A percentile compares a stretch with the other conserved stretches of the same genome.
Evolutionary conservation across 129 eudicot species (phyloP).

Genomic region (Gnaphalium uliginosum): DNA sequence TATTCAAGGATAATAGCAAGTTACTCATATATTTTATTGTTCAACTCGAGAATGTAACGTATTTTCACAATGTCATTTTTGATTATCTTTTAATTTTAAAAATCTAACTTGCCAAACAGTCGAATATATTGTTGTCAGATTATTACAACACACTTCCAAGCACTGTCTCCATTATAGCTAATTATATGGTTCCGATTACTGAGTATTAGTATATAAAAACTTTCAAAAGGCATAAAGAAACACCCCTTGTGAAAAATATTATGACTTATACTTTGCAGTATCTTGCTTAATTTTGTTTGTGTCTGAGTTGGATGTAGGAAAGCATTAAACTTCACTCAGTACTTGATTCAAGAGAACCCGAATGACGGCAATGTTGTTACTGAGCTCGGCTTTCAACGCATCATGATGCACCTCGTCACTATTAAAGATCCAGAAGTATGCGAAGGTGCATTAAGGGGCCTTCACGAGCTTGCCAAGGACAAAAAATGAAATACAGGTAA

Average conservation of each 20-base stretch:
- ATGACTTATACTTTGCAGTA: not conserved
- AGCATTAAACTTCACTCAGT: conserved; percentile 76
- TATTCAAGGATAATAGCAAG: not conserved
- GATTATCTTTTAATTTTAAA: not conserved
- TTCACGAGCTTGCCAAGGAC: conserved; percentile 62
- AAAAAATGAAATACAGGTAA: conserved; percentile 25
- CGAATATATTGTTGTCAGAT: not conserved
- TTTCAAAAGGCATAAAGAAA: not conserved
- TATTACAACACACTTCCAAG: not conserved
- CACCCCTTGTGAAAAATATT: not conserved
- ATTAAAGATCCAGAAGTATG: conserved; percentile 75
- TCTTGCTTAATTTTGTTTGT: not conserved
- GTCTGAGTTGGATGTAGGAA: conserved; percentile 54
- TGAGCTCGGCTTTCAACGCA: conserved; percentile 79
- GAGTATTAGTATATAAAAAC: not conserved
- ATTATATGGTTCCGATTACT: not conserved
- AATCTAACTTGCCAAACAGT: not conserved
- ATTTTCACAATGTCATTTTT: too few relatives aligned
- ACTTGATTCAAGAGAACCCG: conserved; percentile 61
- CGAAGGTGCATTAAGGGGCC: conserved; percentile 72
- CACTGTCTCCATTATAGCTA: not conserved
- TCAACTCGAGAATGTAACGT: not conserved
- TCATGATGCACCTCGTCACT: conserved; percentile 72
- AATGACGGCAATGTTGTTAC: conserved; percentile 55
- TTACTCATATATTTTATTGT: not conserved